A percentile compares a stretch with the other conserved stretches of the same genome.
phyloP scores from a whole-genome alignment of 2,329 filamentous ascomycete genomes.

The Microcera coccophila region DNA sequence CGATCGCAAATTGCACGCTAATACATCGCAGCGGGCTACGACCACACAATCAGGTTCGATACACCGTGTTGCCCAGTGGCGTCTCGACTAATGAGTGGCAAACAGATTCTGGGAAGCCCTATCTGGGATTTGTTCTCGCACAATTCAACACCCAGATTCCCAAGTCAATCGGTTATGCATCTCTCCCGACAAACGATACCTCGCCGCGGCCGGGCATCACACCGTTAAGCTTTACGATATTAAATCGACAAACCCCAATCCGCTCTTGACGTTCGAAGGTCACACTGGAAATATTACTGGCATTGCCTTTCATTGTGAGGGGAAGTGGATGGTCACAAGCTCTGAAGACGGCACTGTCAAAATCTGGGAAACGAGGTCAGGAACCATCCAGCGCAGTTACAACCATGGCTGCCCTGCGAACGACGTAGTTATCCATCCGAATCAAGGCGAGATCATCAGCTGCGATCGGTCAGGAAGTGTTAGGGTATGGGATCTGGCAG shows the following conservation, averaged over 20 bases:
- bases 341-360: conserved; percentile 96
- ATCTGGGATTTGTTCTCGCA: conserved; percentile 95
- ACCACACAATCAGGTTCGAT: conserved; percentile 57
- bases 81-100: conserved; percentile 11
- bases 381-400: conserved; percentile 87
- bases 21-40: conserved; percentile 50
- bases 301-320: conserved; percentile 95
- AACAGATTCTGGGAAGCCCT: conserved; percentile 94
- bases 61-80: conserved; percentile 8
- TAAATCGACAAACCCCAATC: conserved; percentile 94
- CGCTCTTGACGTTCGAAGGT: conserved; percentile 89
- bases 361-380: conserved; percentile 90
- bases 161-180: conserved; percentile 98
- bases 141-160: conserved; percentile 95
- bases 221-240: conserved; percentile 98
- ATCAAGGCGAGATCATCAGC: conserved; percentile 96
- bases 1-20: conserved; percentile 14
- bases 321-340: conserved; percentile 99
- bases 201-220: conserved; percentile 75
- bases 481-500: conserved; percentile 90
- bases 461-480: conserved; percentile 92
- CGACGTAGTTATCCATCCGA: conserved; percentile 98
- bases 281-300: conserved; percentile 96
- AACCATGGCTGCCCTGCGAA: conserved; percentile 85
- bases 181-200: conserved; percentile 93